Conservation (phyloP, 2,329 filamentous ascomycete species). For the Fusarium equiseti region DNA sequence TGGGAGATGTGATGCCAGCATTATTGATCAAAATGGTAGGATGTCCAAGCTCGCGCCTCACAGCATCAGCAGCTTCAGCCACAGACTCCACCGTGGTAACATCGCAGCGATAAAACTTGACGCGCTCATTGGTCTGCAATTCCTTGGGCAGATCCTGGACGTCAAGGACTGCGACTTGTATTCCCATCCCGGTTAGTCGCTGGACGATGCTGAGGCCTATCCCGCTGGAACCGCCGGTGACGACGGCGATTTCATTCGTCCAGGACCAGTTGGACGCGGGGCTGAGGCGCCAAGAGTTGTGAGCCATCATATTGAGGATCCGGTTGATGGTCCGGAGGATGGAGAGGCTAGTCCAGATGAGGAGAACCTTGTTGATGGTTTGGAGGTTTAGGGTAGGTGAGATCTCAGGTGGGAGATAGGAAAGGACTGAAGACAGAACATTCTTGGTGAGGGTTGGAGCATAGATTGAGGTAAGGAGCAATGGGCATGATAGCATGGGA, state of each 20-base stretch:
- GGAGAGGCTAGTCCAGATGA: slow-evolving; percentile 43
- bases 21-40: slow-evolving; percentile 80
- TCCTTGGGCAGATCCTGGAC: slow-evolving; percentile 55
- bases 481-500: slow-evolving; percentile 34
- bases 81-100: slow-evolving; percentile 60
- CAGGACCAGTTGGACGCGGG: slow-evolving; percentile 51
- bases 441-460: slow-evolving; percentile 29
- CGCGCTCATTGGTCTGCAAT: slow-evolving; percentile 31
- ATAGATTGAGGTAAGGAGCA: slow-evolving; percentile 32
- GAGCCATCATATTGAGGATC: slow-evolving; percentile 45
- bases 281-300: slow-evolving; percentile 48
- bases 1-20: slow-evolving; percentile 71
- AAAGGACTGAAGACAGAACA: slow-evolving; percentile 15
- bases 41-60: slow-evolving; percentile 63
- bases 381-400: slow-evolving; percentile 19
- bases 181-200: slow-evolving; percentile 53
- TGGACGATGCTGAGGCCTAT: slow-evolving; percentile 55
- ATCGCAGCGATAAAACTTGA: slow-evolving; percentile 55
- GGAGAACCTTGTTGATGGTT: slow-evolving; percentile 16
- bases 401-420: slow-evolving; percentile 14
- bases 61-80: slow-evolving; percentile 53
- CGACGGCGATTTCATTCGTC: slow-evolving; percentile 57
- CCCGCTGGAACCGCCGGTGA: slow-evolving; percentile 59
- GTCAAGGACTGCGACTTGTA: slow-evolving; percentile 78
- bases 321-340: slow-evolving; percentile 43